Base-by-base conservation (phyloP, 176 grass and related monocot species). In the Rhipidocladum racemiflorum region DNA sequence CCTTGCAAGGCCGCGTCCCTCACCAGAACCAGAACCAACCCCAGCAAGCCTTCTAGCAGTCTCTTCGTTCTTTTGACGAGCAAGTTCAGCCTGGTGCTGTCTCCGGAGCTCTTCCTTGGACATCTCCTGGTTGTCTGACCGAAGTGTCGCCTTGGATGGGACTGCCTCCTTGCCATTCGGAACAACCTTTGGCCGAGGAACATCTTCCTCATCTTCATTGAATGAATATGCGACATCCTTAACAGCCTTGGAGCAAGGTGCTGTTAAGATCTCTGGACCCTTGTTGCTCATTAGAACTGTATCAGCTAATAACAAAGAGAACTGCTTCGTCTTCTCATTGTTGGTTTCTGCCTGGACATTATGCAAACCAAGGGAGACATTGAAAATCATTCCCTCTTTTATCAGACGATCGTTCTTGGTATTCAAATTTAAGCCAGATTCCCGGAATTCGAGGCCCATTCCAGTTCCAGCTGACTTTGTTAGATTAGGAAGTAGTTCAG, bases 381-480 rank as follows among this genome's bases (percentile, higher is more conserved):
- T 98, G 76, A 98, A 98, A 83, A 93, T 45, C 95, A 95, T 98
- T 21, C 92, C 95, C 11, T 38, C 16, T 65, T 93, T 93, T 34
- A 98, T 87, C 24, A 61, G 39, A 13, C 71, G 87, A 23, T 98
- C 89, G 65, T 88, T 91, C 80, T 95, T 98, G 25, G 84, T 9
- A 63, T 93, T 95, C 81, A 98, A 76, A 66, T 67, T 91, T 50
- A 98, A 84, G 44, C 96, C 88, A 65, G 96, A 92, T 80, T 98
- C 96, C 35, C 90, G 87, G 39, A 98, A 98, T 59, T 98, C 96
- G 2, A 98, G 92, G 27, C 96, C 96, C 28, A 95, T 93, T 39
- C 96, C 96, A 61, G 95, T 95, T 79, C 95, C 95, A 76, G 88
- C 90, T 21, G 92, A 90, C 62, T 89, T 98, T 42, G 95, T 95